These are phyloP conservation scores for Trichoderma koningii DNA, from an alignment of 2,329 filamentous ascomycete species.

Conservation along the genomic window DNA sequence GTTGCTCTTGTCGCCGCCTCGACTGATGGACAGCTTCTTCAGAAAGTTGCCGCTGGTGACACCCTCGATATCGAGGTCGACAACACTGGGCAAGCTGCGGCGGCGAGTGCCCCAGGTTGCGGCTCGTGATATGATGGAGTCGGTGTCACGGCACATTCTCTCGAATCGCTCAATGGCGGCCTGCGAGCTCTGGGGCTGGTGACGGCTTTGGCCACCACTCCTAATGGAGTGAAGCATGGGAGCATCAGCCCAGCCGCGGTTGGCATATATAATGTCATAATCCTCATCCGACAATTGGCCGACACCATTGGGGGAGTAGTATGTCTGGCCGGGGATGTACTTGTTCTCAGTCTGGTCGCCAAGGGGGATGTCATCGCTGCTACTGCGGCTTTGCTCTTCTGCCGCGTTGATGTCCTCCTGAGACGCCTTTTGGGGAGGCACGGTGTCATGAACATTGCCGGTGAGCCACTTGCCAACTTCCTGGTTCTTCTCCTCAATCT, in stretches of 20 bases:
- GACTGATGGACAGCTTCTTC: conserved; percentile 61
- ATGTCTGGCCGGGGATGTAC: conserved; percentile 52
- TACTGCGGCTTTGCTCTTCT: conserved; percentile 35
- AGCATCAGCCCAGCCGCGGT: conserved; percentile 53
- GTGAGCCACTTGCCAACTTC: conserved; percentile 56
- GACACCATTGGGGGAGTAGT: conserved; percentile 47
- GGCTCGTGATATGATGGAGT: conserved; percentile 61
- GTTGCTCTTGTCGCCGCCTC: conserved; percentile 47
- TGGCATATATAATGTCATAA: conserved; percentile 51
- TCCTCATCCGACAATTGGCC: conserved; percentile 51
- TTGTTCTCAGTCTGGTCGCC: conserved; percentile 55
- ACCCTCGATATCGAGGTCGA: conserved; percentile 58
- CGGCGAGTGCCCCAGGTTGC: conserved; percentile 72
- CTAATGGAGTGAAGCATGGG: conserved; percentile 52
- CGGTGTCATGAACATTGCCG: conserved; percentile 37
- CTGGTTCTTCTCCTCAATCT: conserved; percentile 50
- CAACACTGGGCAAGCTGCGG: conserved; percentile 61
- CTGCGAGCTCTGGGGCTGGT: conserved; percentile 55
- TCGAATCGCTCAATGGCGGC: conserved; percentile 57
- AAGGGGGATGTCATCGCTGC: conserved; percentile 48
- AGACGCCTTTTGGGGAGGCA: conserved; percentile 34
- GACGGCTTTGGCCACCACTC: conserved; percentile 34
- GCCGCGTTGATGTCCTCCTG: conserved; percentile 33
- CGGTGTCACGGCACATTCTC: conserved; percentile 55
- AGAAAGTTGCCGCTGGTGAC: conserved; percentile 62